These are phyloP conservation scores for Lactarius pseudohatsudake DNA, from an alignment of 768 basidiomycete species.

Conservation along the genomic window DNA sequence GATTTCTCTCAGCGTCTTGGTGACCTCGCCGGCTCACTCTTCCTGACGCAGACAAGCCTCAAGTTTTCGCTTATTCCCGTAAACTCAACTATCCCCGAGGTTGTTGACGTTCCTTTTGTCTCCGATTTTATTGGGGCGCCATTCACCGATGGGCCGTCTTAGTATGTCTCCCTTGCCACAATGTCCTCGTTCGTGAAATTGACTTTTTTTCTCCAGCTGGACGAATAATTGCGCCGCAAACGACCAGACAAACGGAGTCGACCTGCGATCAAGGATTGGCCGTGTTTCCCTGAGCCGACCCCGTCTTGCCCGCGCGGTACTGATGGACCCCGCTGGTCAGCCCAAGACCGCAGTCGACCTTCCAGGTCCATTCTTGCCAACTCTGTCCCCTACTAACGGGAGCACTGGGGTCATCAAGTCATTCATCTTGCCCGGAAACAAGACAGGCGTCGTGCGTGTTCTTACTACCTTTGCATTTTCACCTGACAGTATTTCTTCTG, in stretches of 20 bases:
- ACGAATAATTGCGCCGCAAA: slow-evolving; percentile 56
- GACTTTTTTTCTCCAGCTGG: slow-evolving; percentile 44
- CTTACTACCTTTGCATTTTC: neutral
- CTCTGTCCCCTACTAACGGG: slow-evolving; percentile 44
- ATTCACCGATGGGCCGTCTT: slow-evolving; percentile 53
- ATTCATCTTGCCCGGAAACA: slow-evolving; percentile 53
- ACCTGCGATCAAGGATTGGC: slow-evolving; percentile 35
- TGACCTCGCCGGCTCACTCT: slow-evolving; percentile 52
- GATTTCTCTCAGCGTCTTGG: slow-evolving; percentile 60
- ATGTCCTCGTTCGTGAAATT: neutral
- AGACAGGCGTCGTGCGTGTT: slow-evolving; percentile 56
- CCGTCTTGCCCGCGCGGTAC: slow-evolving; percentile 26
- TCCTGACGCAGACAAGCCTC: slow-evolving; percentile 47
- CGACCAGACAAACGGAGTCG: slow-evolving; percentile 50
- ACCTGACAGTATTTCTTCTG: slow-evolving; percentile 6
- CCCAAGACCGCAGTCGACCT: slow-evolving; percentile 43
- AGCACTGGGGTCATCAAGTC: slow-evolving; percentile 55
- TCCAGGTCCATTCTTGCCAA: slow-evolving; percentile 50
- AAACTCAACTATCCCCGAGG: slow-evolving; percentile 49
- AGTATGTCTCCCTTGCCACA: slow-evolving; percentile 40
- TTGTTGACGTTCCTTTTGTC: slow-evolving; percentile 52
- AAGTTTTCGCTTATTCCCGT: slow-evolving; percentile 49
- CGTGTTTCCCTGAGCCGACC: no score
- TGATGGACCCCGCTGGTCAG: no score
- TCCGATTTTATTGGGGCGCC: slow-evolving; percentile 45